These are phyloP conservation scores for Laburnicola sp. DNA, from an alignment of 2,329 filamentous ascomycete species.

Conservation along the genomic window DNA sequence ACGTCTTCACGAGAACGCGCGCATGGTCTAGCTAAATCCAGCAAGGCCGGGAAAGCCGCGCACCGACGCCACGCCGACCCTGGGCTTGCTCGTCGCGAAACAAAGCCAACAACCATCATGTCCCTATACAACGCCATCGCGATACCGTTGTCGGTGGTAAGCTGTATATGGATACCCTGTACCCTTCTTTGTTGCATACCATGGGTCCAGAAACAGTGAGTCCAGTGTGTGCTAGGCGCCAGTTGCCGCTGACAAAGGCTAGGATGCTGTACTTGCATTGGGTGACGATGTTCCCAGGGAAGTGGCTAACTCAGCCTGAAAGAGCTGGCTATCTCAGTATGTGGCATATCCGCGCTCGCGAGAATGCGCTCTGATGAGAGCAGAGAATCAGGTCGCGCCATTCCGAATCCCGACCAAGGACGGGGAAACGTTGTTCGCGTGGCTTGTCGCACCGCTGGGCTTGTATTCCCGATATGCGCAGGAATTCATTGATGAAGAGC, in stretches of 20 bases:
- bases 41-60: no score
- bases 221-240: slow-evolving; percentile 1
- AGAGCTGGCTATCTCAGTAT: slow-evolving; percentile 42
- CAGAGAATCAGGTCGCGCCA: slow-evolving; percentile 83
- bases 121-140: slow-evolving; percentile 22
- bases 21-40: no score
- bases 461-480: slow-evolving; percentile 72
- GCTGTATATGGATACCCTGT: slow-evolving; percentile 40
- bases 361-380: slow-evolving; percentile 19
- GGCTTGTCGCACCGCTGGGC: slow-evolving; percentile 82
- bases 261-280: slow-evolving; percentile 45
- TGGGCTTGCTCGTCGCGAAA: no score
- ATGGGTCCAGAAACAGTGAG: slow-evolving; percentile 43
- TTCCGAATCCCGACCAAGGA: slow-evolving; percentile 77
- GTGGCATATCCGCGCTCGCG: slow-evolving; percentile 6
- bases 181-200: slow-evolving; percentile 41
- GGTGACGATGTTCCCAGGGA: slow-evolving; percentile 41
- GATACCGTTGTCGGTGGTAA: slow-evolving; percentile 31
- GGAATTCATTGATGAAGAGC: slow-evolving; percentile 59
- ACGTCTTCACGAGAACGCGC: no score
- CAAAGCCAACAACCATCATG: slow-evolving; percentile 22
- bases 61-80: no score
- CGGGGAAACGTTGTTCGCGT: slow-evolving; percentile 78
- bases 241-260: slow-evolving; percentile 14
- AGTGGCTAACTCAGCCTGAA: slow-evolving; percentile 42